A percentile compares a stretch with the other conserved stretches of the same genome.
These are phyloP conservation scores for Hemisphaericaspora lyxosophila DNA, from an alignment of 1,139 yeast genomes.

Conservation along the genomic window DNA sequence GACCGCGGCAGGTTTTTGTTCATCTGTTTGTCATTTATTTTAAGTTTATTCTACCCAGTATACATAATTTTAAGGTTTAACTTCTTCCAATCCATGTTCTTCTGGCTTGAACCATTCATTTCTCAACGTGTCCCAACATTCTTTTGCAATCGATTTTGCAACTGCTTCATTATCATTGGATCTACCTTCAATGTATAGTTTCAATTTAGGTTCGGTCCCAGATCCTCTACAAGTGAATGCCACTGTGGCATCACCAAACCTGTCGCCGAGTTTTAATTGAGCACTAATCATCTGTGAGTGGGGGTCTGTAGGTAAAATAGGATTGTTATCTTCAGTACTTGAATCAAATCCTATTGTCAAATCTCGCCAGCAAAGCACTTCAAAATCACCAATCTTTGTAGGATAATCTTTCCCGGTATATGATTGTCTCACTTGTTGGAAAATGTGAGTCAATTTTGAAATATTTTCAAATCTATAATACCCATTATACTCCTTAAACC, in stretches of 20 bases:
- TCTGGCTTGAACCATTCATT: slow-evolving; percentile 63
- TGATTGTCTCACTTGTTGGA: slow-evolving; percentile 50
- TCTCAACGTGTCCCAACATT: slow-evolving; percentile 67
- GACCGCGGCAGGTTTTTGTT: no score
- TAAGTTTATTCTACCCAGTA: no score
- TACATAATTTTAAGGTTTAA: slow-evolving; percentile 7
- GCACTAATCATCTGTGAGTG: slow-evolving; percentile 86
- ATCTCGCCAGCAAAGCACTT: slow-evolving; percentile 73
- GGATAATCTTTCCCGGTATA: slow-evolving; percentile 35
- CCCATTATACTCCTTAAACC: slow-evolving; percentile 81
- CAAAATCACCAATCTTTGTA: slow-evolving; percentile 48
- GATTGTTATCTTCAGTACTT: slow-evolving; percentile 53
- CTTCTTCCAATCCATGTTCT: slow-evolving; percentile 34
- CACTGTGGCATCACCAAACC: slow-evolving; percentile 34
- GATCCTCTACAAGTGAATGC: slow-evolving; percentile 90
- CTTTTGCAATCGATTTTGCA: slow-evolving; percentile 54
- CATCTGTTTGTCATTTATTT: no score
- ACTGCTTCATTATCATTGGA: slow-evolving; percentile 38
- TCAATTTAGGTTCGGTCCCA: slow-evolving; percentile 94
- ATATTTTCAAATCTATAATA: slow-evolving; percentile 71
- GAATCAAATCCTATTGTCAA: slow-evolving; percentile 82
- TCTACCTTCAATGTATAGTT: slow-evolving; percentile 83
- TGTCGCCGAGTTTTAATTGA: slow-evolving; percentile 24
- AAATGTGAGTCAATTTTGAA: slow-evolving; percentile 50
- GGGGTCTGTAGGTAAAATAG: slow-evolving; percentile 68